A percentile compares a stretch with the other conserved stretches of the same genome.
Conservation (phyloP, 208 protist genomes). For the Crithidia brevicula region DNA sequence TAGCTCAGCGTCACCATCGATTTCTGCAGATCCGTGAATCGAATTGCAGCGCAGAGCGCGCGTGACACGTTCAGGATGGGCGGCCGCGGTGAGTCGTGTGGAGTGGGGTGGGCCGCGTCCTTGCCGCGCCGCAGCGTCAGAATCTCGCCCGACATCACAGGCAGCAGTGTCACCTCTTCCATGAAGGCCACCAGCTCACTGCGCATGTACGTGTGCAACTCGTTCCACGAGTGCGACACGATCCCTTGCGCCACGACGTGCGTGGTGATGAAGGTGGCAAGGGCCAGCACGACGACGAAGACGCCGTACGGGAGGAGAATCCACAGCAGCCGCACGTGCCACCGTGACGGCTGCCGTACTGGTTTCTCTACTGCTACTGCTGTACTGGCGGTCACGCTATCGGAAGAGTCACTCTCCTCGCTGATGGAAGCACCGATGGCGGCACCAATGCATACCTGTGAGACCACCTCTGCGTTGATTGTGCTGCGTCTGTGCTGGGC, state of each 20-base stretch:
- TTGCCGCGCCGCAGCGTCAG: slow-evolving; percentile 1
- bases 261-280: slow-evolving; percentile 17
- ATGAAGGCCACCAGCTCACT: slow-evolving; percentile 20
- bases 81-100: neutral
- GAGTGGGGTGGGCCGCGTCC: neutral
- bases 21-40: slow-evolving; percentile 8
- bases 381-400: no score
- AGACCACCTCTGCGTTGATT: no score
- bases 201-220: slow-evolving; percentile 20
- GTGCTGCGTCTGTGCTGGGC: no score
- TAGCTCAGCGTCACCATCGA: slow-evolving; percentile 14
- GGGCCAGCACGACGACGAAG: slow-evolving; percentile 10
- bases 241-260: slow-evolving; percentile 19
- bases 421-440: no score
- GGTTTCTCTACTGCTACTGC: neutral
- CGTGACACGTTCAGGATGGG: slow-evolving; percentile 4
- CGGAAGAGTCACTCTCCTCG: no score
- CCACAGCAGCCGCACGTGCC: slow-evolving; percentile 12
- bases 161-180: slow-evolving; percentile 22
- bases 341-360: neutral
- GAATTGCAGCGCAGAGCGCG: slow-evolving; percentile 12
- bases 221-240: slow-evolving; percentile 10
- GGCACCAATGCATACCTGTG: no score
- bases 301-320: slow-evolving; percentile 12
- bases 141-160: slow-evolving; percentile 8